phyloP scores from a whole-genome alignment of 225 moss, liverwort and hornwort species.

The Pleurozium schreberi region DNA sequence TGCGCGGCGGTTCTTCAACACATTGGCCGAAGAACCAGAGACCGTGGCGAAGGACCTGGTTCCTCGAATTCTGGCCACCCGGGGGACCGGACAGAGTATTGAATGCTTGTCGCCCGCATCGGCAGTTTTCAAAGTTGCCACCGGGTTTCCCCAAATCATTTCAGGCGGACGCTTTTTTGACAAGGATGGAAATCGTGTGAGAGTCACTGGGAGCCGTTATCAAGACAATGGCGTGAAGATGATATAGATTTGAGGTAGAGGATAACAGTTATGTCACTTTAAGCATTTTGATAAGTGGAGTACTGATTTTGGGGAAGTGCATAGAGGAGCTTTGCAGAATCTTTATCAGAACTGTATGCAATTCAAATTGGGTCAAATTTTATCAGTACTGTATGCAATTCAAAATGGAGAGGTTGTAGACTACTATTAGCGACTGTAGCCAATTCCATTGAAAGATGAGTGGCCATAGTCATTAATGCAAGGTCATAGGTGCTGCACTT shows the following conservation, averaged over 20 bases:
- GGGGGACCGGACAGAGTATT: conserved; percentile 64
- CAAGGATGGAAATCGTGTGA: conserved; percentile 82
- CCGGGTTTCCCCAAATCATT: conserved; percentile 76
- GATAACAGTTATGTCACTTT: not conserved
- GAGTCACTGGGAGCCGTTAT: conserved; percentile 37
- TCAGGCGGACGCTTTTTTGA: conserved; percentile 88
- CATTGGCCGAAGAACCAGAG: conserved; percentile 88
- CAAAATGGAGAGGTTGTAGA: not conserved
- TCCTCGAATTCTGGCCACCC: conserved; percentile 54
- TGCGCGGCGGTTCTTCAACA: conserved; percentile 91
- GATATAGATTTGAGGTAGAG: not conserved
- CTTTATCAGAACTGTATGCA: not conserved
- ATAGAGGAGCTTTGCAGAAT: not conserved
- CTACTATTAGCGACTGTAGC: not conserved
- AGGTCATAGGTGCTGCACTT: not conserved
- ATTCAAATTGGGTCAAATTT: not conserved
- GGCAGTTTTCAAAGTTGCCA: conserved; percentile 65
- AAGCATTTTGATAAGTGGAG: not conserved
- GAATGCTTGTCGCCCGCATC: conserved; percentile 60
- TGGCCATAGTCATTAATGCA: not conserved
- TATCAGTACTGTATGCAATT: not conserved
- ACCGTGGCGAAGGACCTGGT: conserved; percentile 64
- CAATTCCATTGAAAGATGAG: not conserved
- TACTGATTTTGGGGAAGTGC: not conserved
- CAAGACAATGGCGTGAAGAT: conserved; percentile 48